Evolutionary conservation across 2,329 filamentous ascomycete genomes (phyloP).

Genomic region (Domatiomyces catenatus): DNA sequence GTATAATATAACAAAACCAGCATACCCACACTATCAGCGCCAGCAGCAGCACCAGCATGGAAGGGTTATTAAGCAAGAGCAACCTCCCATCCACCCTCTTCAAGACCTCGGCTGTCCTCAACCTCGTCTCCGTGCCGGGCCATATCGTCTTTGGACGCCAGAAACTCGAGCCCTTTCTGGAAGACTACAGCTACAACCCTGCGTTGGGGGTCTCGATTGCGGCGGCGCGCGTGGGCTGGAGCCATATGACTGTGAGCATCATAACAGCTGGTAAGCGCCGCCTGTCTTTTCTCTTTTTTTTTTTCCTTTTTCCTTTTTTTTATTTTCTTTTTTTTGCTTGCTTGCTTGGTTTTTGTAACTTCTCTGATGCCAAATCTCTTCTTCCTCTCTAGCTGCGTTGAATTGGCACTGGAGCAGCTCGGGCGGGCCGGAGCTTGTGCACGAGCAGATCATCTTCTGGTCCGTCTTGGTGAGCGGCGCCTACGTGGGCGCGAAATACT

Average conservation of each 20-base stretch:
- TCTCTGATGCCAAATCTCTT: background rate
- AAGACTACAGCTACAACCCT: background rate
- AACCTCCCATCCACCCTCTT: background rate
- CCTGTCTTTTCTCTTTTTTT: background rate
- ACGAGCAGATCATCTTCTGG: conserved; percentile 4
- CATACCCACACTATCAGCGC: too few species aligned
- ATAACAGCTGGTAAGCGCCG: background rate
- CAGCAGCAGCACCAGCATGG: background rate
- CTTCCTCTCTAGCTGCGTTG: conserved; percentile 1
- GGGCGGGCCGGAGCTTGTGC: conserved; percentile 1
- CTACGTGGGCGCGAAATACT: background rate
- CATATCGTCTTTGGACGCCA: conserved; percentile 1
- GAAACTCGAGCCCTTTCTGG: background rate
- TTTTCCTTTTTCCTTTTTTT: background rate
- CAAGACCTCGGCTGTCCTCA: conserved; percentile 2
- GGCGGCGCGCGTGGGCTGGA: background rate
- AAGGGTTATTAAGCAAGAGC: background rate
- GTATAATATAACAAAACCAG: background rate
- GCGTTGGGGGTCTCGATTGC: background rate
- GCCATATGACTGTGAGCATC: background rate
- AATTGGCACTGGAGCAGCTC: conserved; percentile 4
- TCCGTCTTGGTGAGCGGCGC: background rate
- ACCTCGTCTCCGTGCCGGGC: conserved; percentile 3
- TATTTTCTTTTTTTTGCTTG: too few species aligned
- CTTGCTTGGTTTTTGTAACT: too few species aligned